phyloP scores from a whole-genome alignment of 2,329 filamentous ascomycete genomes.

The Dryadomyces quercus-mongolicae region DNA sequence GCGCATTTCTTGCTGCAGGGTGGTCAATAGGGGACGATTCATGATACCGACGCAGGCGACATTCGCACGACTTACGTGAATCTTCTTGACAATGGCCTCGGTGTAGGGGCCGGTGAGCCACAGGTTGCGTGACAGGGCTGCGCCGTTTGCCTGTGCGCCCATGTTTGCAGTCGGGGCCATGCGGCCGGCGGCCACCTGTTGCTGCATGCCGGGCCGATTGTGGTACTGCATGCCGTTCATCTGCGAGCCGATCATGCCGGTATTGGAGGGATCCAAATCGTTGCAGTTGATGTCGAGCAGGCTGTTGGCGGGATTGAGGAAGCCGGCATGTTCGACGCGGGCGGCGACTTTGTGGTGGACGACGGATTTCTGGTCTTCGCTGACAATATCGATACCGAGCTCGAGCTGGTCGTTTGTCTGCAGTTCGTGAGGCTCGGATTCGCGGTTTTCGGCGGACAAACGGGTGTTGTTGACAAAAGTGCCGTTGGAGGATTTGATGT shows the following conservation, averaged over 20 bases:
- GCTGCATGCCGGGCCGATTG: conserved; percentile 56
- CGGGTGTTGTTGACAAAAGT: conserved; percentile 93
- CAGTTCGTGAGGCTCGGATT: conserved; percentile 90
- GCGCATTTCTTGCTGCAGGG: conserved; percentile 69
- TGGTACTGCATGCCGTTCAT: conserved; percentile 56
- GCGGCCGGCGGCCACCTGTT: conserved; percentile 49
- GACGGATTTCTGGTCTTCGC: conserved; percentile 95
- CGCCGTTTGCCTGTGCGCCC: conserved; percentile 39
- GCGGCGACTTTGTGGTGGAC: conserved; percentile 97
- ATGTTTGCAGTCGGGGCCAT: conserved; percentile 40
- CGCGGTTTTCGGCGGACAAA: conserved; percentile 84
- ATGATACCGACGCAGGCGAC: too few relatives aligned
- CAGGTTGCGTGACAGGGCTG: conserved; percentile 68
- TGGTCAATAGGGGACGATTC: neutral
- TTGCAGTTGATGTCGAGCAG: conserved; percentile 84
- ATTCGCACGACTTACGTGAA: conserved; percentile 51
- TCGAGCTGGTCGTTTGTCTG: conserved; percentile 87
- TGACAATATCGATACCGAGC: conserved; percentile 95
- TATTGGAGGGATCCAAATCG: conserved; percentile 73
- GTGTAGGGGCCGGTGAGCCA: conserved; percentile 85
- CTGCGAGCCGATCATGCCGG: conserved; percentile 55
- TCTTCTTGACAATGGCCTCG: conserved; percentile 83
- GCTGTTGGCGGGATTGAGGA: conserved; percentile 62
- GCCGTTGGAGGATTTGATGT: conserved; percentile 97
- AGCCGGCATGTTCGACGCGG: conserved; percentile 89